These are phyloP conservation scores for Podospora bellae-mahoneyi DNA, from an alignment of 495 filamentous ascomycete species.

Conservation along the genomic window DNA sequence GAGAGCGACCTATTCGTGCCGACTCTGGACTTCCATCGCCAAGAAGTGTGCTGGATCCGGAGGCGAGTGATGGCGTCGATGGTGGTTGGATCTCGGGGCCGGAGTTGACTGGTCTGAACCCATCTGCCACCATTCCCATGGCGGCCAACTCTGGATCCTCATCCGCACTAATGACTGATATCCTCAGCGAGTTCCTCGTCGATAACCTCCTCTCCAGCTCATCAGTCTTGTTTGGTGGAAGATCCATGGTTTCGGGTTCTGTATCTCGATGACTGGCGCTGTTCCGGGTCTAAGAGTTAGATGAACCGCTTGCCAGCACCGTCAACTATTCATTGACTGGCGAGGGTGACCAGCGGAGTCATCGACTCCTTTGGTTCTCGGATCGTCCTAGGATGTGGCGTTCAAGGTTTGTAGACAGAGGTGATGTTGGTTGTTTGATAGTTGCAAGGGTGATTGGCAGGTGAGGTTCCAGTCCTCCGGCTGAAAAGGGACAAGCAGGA, in stretches of 20 bases:
- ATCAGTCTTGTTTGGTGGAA: constrained; percentile 31
- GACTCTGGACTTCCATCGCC: constrained; percentile 12
- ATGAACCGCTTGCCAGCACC: constrained; percentile 23
- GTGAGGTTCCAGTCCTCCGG: constrained; percentile 10
- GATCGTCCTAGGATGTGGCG: neutral
- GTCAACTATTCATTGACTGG: constrained; percentile 29
- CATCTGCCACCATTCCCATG: constrained; percentile 31
- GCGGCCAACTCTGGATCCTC: constrained; percentile 25
- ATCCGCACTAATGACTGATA: constrained; percentile 27
- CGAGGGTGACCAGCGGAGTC: constrained; percentile 24
- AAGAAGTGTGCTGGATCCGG: constrained; percentile 14
- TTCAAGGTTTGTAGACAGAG: neutral
- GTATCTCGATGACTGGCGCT: constrained; percentile 8
- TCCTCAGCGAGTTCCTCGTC: constrained; percentile 33
- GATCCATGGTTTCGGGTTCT: constrained; percentile 35
- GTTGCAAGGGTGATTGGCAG: constrained; percentile 8
- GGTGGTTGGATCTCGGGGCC: constrained; percentile 4
- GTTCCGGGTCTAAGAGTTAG: constrained; percentile 2
- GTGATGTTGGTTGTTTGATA: neutral
- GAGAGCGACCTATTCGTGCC: constrained; percentile 30
- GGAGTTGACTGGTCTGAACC: constrained; percentile 27
- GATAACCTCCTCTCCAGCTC: constrained; percentile 38
- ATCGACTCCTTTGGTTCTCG: constrained; percentile 16
- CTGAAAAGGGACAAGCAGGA: constrained; percentile 13
- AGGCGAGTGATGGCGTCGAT: constrained; percentile 23